Conservation (phyloP, 2,329 filamentous ascomycete genomes). For the Sarocladium strictum region DNA sequence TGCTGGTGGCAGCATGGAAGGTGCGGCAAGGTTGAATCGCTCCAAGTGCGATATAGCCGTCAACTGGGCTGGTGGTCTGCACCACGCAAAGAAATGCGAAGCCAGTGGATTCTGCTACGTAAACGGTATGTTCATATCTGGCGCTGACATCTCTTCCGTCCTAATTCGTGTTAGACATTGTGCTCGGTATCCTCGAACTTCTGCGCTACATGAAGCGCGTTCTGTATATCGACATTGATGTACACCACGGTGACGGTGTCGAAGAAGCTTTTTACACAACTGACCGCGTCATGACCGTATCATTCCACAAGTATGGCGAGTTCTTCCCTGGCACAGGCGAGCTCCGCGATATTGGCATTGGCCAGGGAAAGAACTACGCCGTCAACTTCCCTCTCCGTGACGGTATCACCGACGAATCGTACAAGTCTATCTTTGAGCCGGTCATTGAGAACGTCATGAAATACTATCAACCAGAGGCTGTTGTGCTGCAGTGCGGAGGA, state of each 20-base stretch:
- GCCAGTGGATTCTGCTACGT: constrained; percentile 98
- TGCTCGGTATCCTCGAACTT: constrained; percentile 88
- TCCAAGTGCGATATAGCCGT: constrained; percentile 94
- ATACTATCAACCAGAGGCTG: constrained; percentile 82
- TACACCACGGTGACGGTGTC: constrained; percentile 89
- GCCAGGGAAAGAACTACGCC: constrained; percentile 80
- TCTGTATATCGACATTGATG: constrained; percentile 96
- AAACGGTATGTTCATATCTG: constrained; percentile 59
- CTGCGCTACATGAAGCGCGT: constrained; percentile 87
- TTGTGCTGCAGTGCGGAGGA: constrained; percentile 92
- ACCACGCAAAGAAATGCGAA: constrained; percentile 96
- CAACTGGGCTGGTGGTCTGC: constrained; percentile 95
- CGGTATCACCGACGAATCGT: constrained; percentile 83
- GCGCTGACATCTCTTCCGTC: background rate
- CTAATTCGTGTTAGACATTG: constrained; percentile 63
- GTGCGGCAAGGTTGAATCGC: constrained; percentile 81
- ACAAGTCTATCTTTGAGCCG: constrained; percentile 87
- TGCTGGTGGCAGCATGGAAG: constrained; percentile 88
- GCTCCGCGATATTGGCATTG: constrained; percentile 79
- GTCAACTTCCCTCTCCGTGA: constrained; percentile 90
- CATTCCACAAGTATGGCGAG: constrained; percentile 94
- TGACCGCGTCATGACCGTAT: constrained; percentile 87
- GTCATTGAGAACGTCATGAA: constrained; percentile 82
- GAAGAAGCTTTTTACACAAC: constrained; percentile 92
- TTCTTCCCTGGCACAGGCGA: constrained; percentile 93